Percentiles rank a stretch among this genome's conserved stretches.
These are phyloP conservation scores for thale cress (Arabidopsis thaliana) DNA, from an alignment of 345 rosid species.

Conservation along the genomic window TAIR10.1 NC_003070.9:25478501-25479000, in stretches of 20 bases:
- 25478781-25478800: not conserved
- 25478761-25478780: conserved; percentile 21
- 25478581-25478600: conserved; percentile 83
- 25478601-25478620: conserved; percentile 64
- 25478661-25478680: conserved; percentile 33
- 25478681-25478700: not conserved
- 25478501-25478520: conserved; percentile 64
- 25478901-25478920: conserved; percentile 43
- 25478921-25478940: conserved; percentile 46
- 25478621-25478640: conserved; percentile 87
- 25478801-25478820: conserved; percentile 31
- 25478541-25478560: conserved; percentile 81
- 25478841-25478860: conserved; percentile 28
- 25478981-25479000: conserved; percentile 91
- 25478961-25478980: conserved; percentile 64
- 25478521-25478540: conserved; percentile 94
- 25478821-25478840: conserved; percentile 36
- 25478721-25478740: not conserved
- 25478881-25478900: conserved; percentile 38
- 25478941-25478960: conserved; percentile 70
- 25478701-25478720: not conserved
- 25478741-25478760: conserved; percentile 5
- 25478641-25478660: conserved; percentile 71
- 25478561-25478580: conserved; percentile 76
- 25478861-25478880: conserved; percentile 16